These are phyloP conservation scores for Globisporangium middletonii DNA, from an alignment of 352 stramenopile genomes.

Conservation along the genomic window DNA sequence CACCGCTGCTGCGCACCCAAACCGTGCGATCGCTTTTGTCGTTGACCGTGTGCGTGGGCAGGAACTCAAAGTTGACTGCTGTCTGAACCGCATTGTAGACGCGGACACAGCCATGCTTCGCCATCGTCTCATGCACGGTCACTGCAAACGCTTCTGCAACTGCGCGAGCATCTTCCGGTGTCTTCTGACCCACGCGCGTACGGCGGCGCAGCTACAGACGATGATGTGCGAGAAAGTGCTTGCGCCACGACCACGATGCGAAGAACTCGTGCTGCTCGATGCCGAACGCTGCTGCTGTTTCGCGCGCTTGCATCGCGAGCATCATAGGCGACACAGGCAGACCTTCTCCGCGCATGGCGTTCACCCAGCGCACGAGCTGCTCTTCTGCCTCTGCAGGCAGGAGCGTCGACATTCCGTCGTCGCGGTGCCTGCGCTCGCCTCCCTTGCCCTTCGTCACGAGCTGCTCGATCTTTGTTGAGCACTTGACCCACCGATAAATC, in stretches of 20 bases:
- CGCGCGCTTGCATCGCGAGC: not conserved
- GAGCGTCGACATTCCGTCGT: not conserved
- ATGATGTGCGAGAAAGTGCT: not conserved
- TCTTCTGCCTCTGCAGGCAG: not conserved
- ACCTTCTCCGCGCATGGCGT: not conserved
- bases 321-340: not conserved
- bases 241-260: not conserved
- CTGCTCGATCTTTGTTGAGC: not conserved
- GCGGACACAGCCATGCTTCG: constrained; percentile 5
- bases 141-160: not conserved
- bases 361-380: not conserved
- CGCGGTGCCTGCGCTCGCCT: not conserved
- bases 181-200: not conserved
- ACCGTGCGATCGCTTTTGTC: constrained; percentile 10
- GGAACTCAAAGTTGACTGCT: constrained; percentile 19
- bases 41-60: constrained; percentile 15
- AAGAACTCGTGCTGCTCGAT: not conserved
- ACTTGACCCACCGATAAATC: not conserved
- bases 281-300: not conserved
- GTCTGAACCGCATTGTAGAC: constrained; percentile 20
- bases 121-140: not conserved
- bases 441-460: not conserved
- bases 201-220: not conserved
- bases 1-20: constrained; percentile 14
- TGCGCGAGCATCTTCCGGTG: not conserved